Evolutionary conservation across 495 filamentous ascomycete species (phyloP).

Genomic region (Hypoxylon subgilvum): DNA sequence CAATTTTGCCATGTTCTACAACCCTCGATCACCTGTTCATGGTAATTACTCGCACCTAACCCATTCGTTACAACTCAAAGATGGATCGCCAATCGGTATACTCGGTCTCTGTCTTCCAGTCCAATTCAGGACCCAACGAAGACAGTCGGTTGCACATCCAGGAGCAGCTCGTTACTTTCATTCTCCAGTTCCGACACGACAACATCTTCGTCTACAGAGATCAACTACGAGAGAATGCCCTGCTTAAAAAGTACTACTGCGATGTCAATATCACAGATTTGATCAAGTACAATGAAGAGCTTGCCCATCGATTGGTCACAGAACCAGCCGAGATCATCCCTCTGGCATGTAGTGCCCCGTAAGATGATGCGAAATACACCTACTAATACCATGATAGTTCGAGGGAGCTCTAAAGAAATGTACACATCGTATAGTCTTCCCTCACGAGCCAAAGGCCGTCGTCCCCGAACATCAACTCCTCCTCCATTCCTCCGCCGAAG

Average conservation of each 20-base stretch:
- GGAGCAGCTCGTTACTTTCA: conserved; percentile 76
- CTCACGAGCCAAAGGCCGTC: conserved; percentile 69
- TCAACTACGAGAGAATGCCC: conserved; percentile 92
- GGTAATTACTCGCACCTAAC: no score
- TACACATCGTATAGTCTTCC: conserved; percentile 86
- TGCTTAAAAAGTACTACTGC: conserved; percentile 94
- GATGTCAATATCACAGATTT: conserved; percentile 97
- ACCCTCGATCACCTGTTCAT: no score
- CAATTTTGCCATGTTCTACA: no score
- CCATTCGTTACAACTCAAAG: no score
- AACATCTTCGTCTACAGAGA: conserved; percentile 98
- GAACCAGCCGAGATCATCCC: conserved; percentile 94
- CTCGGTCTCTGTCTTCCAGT: conserved; percentile 78
- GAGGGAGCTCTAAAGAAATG: conserved; percentile 88
- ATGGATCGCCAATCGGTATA: conserved; percentile 93
- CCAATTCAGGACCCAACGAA: conserved; percentile 61
- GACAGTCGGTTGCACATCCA: conserved; percentile 63
- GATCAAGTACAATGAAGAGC: conserved; percentile 94
- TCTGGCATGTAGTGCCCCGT: conserved; percentile 61
- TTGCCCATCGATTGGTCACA: conserved; percentile 87
- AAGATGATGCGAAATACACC: background rate
- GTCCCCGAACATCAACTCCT: conserved; percentile 94
- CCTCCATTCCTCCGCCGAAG: conserved; percentile 86
- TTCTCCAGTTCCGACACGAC: conserved; percentile 93
- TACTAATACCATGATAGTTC: conserved; percentile 77